These are phyloP conservation scores for Parathielavia appendiculata DNA, from an alignment of 495 filamentous ascomycete genomes.

Conservation along the genomic window DNA sequence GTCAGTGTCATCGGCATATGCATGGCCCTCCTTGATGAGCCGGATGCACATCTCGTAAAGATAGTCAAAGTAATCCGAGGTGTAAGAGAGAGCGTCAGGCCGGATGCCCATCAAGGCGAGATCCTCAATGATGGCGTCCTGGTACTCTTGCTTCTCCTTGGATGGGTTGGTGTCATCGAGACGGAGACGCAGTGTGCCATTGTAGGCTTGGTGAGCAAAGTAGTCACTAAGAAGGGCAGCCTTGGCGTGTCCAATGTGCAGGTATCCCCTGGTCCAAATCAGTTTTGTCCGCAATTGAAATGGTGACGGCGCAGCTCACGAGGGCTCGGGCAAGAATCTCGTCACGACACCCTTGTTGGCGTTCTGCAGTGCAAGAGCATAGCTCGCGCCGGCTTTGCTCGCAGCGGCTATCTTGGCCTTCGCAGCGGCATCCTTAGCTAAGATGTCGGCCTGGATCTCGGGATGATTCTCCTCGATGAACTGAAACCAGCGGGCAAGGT, in stretches of 20 bases:
- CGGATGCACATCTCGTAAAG: slow-evolving; percentile 71
- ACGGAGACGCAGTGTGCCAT: slow-evolving; percentile 73
- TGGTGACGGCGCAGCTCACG: slow-evolving; percentile 46
- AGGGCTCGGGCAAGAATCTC: slow-evolving; percentile 93
- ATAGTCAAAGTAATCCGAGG: slow-evolving; percentile 86
- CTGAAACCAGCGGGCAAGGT: slow-evolving; percentile 81
- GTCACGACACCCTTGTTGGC: slow-evolving; percentile 91
- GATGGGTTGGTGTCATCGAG: slow-evolving; percentile 93
- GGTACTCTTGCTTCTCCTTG: slow-evolving; percentile 89
- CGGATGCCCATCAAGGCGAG: slow-evolving; percentile 79
- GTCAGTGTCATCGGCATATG: slow-evolving; percentile 86
- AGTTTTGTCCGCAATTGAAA: not conserved
- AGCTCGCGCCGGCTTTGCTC: slow-evolving; percentile 80
- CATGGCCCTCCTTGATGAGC: slow-evolving; percentile 77
- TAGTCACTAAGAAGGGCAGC: slow-evolving; percentile 89
- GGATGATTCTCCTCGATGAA: slow-evolving; percentile 79
- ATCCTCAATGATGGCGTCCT: slow-evolving; percentile 84
- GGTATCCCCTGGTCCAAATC: slow-evolving; percentile 54
- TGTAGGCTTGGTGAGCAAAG: slow-evolving; percentile 86
- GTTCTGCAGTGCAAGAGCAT: slow-evolving; percentile 82
- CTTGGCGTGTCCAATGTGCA: slow-evolving; percentile 92
- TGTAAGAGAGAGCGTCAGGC: slow-evolving; percentile 71
- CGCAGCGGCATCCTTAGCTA: slow-evolving; percentile 55
- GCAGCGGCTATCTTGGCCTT: slow-evolving; percentile 66
- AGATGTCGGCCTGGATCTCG: slow-evolving; percentile 53